A percentile compares a stretch with the other conserved stretches of the same genome.
phyloP scores from a whole-genome alignment of 192 early-diverging fungal genomes.

The Spinellus fusiger region DNA sequence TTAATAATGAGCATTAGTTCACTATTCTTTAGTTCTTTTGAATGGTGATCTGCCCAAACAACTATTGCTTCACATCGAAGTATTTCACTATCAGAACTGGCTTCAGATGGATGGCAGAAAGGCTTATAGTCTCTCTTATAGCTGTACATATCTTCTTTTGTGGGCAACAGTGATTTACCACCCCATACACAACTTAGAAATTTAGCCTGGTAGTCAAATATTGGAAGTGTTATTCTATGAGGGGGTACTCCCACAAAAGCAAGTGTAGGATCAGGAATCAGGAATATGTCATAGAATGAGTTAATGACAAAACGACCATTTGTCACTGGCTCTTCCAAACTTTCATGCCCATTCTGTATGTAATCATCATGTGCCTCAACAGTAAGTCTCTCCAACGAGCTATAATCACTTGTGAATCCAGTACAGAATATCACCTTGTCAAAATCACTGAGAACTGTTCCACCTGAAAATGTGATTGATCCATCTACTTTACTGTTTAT shows the following conservation, averaged over 20 bases:
- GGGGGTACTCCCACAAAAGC: constrained; percentile 10
- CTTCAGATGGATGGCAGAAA: not conserved
- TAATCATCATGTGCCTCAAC: not conserved
- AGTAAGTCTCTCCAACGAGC: constrained; percentile 35
- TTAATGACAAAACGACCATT: constrained; percentile 1
- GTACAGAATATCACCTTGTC: constrained; percentile 60
- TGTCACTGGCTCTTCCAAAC: not conserved
- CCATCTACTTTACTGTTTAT: constrained; percentile 7
- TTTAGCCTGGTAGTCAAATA: constrained; percentile 11
- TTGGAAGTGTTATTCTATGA: not conserved
- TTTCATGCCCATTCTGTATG: not conserved
- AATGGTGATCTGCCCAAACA: constrained; percentile 17
- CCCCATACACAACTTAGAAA: constrained; percentile 15
- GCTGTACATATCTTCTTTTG: not conserved
- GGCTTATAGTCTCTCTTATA: not conserved
- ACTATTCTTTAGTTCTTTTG: not conserved
- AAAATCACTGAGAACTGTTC: constrained; percentile 38
- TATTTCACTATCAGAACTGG: not conserved
- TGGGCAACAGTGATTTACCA: constrained; percentile 14
- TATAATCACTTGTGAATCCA: constrained; percentile 49
- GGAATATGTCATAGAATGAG: constrained; percentile 4
- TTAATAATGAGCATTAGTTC: not conserved
- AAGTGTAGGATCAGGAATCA: constrained; percentile 20
- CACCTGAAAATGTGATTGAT: constrained; percentile 44
- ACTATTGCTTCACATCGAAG: not conserved